These are phyloP conservation scores for Chrysanthemum seticuspe DNA, from an alignment of 129 eudicot species.

Conservation along the genomic window DNA sequence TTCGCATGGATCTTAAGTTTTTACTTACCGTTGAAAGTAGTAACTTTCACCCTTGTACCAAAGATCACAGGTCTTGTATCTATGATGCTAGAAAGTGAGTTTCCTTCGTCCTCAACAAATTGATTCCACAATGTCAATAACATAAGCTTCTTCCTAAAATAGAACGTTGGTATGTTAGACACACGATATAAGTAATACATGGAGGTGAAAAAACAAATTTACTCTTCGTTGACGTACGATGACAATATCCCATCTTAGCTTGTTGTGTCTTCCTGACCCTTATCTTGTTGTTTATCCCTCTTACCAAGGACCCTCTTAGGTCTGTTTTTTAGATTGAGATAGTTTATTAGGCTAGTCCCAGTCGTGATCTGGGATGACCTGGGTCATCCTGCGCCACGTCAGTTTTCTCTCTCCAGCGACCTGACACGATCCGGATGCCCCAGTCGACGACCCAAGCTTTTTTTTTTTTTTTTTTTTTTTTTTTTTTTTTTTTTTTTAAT, in stretches of 20 bases:
- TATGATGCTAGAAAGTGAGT: background rate
- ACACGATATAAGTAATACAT: background rate
- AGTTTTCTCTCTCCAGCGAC: no score
- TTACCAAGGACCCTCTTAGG: background rate
- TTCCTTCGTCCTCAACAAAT: slow-evolving; percentile 4
- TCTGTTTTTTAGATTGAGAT: background rate
- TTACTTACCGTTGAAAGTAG: no score
- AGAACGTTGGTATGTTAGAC: background rate
- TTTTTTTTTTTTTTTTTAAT: no score
- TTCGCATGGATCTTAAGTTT: no score
- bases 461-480: no score
- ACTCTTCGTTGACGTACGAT: slow-evolving; percentile 1
- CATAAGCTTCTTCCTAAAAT: background rate
- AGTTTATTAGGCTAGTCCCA: no score
- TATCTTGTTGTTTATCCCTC: background rate
- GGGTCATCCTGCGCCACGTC: no score
- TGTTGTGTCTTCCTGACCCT: background rate
- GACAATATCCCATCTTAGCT: background rate
- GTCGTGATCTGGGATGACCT: no score
- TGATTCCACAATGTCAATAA: background rate
- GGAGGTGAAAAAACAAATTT: background rate
- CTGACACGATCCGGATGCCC: no score
- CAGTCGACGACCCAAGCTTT: no score
- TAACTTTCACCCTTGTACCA: background rate
- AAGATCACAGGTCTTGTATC: background rate